A percentile compares a stretch with the other conserved stretches of the same genome.
These are phyloP conservation scores for Pythium aquatile DNA, from an alignment of 352 stramenopile species.

Conservation along the genomic window DNA sequence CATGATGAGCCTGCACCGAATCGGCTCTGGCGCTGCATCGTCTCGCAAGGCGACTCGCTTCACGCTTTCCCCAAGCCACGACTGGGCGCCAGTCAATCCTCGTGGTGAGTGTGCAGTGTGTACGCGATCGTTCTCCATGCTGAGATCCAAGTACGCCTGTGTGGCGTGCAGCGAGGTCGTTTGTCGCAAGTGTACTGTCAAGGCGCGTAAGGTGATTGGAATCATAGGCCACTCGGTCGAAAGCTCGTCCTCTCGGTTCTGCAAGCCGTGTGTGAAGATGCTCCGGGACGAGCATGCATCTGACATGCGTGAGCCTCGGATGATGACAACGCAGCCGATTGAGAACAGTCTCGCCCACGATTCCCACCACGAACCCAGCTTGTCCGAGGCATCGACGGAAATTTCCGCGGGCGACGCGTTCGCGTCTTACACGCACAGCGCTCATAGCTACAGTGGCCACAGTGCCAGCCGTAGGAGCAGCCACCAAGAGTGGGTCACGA, in stretches of 20 bases:
- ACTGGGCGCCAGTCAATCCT: background rate
- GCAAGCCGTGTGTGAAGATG: constrained; percentile 17
- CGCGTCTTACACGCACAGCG: background rate
- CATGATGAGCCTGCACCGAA: constrained; percentile 16
- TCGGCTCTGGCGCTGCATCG: constrained; percentile 3
- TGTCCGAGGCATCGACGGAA: constrained; percentile 19
- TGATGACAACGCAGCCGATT: too few relatives aligned
- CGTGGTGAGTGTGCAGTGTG: constrained; percentile 11
- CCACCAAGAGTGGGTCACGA: constrained; percentile 9
- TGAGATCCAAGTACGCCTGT: constrained; percentile 11
- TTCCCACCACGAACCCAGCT: background rate
- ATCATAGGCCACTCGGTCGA: background rate
- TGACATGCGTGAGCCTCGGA: too few relatives aligned
- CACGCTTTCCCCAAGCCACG: background rate
- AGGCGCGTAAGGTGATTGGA: background rate
- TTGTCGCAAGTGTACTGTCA: constrained; percentile 16
- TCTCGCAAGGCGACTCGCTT: background rate
- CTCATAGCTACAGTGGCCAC: background rate
- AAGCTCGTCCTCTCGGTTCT: constrained; percentile 4
- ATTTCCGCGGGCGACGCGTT: background rate
- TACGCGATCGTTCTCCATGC: constrained; percentile 9
- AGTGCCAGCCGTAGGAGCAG: background rate
- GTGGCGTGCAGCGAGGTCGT: constrained; percentile 9
- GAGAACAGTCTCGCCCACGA: too few relatives aligned
- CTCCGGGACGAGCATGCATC: constrained; percentile 14